These are phyloP conservation scores for Akanthomyces uredinophilus DNA, from an alignment of 2,329 filamentous ascomycete genomes.

Conservation along the genomic window DNA sequence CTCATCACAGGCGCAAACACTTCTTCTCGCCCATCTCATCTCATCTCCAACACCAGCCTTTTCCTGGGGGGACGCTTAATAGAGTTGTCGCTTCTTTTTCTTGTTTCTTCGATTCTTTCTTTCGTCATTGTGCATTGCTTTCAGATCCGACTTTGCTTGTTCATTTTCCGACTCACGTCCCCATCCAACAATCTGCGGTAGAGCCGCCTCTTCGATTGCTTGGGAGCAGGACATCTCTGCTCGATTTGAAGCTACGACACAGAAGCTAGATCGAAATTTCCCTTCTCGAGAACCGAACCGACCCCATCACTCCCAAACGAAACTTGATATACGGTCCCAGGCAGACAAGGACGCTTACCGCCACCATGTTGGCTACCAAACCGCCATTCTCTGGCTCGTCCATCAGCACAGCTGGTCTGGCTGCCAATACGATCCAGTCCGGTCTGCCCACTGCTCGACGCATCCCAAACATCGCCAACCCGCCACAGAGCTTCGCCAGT, in stretches of 20 bases:
- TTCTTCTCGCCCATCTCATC: neutral
- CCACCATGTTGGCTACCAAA: slow-evolving; percentile 69
- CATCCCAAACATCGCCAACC: slow-evolving; percentile 42
- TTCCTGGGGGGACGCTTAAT: neutral
- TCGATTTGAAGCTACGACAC: neutral
- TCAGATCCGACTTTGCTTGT: neutral
- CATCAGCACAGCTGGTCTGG: slow-evolving; percentile 42
- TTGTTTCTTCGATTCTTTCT: neutral
- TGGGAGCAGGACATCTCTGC: neutral
- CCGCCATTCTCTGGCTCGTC: slow-evolving; percentile 57
- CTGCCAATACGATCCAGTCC: slow-evolving; percentile 41
- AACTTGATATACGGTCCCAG: neutral
- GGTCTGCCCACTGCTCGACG: slow-evolving; percentile 49
- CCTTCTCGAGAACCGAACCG: neutral
- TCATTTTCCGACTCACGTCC: neutral
- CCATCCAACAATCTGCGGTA: neutral
- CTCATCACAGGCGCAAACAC: neutral
- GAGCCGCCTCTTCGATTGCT: neutral
- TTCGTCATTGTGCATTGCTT: neutral
- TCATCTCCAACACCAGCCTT: neutral
- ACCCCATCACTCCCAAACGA: neutral
- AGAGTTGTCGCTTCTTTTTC: neutral
- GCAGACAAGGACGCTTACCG: neutral
- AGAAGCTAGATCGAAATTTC: neutral
- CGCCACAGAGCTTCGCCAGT: slow-evolving; percentile 62